Base-by-base conservation (phyloP, 106 monocot genomes). In the Allium fistulosum region DNA sequence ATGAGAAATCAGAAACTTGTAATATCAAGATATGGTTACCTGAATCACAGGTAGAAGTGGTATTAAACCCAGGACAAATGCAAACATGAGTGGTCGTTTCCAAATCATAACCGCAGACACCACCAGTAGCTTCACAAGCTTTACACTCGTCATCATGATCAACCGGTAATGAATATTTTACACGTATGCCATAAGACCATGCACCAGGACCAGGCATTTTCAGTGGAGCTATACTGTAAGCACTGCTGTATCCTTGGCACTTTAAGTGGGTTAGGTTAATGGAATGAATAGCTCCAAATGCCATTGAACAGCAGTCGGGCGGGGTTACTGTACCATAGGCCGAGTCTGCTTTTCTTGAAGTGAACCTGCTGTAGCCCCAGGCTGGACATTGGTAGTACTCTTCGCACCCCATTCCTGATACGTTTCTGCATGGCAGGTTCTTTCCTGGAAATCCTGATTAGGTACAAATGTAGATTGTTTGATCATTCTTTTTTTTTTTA, bases 171-270 rank as follows among this genome's bases (percentile, higher is more conserved):
- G 78, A 63, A 73, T 81, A 95, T 28, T 52, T 49, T 0, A 81
- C 77, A 0, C 88, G 71, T 4, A 95, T 87, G 58, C 94, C 94
- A 58, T 91, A 95, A 1, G 80, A 71, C 94, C 94, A 95, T 2
- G 53, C 79, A n/a, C 72, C 72, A 0, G 88, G 83, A 0, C 83
- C 85, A 7, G 52, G 56, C 37, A 63, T 45, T 58, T 83, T 71
- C 65, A 95, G 22, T 22, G 95, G 91, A 57, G 88, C 95, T 5
- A 88, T 55, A 28, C 64, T 81, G 59, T 95, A 95, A 11, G 85
- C 95, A n/a, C 95, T 91, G 74, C 85, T 95, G 73, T 95, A 95
- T 51, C 91, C 95, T 51, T 83, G 72, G 52, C 95, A 95, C 46
- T 77, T 74, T 18, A 94, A 64, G 51, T 71, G 77, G n/a, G 69